Conservation (phyloP, 1,284 basidiomycete genomes). For the Cryptococcus amylolentus region DNA sequence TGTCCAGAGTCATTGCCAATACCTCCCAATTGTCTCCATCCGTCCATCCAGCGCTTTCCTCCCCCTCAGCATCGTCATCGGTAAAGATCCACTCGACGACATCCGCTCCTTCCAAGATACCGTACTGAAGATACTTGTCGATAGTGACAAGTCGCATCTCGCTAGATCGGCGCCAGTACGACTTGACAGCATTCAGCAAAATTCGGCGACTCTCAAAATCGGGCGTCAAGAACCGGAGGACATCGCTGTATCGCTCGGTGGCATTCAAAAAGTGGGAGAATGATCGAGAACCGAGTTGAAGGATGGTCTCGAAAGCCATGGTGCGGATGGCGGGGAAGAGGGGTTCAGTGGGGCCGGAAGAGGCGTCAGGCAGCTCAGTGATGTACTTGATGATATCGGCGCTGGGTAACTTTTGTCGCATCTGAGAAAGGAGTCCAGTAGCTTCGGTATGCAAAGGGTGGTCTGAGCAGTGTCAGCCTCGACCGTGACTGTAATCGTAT, state of each 20-base stretch:
- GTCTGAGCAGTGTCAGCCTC: constrained; percentile 48
- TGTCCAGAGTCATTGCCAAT: constrained; percentile 71
- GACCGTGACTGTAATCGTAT: neutral
- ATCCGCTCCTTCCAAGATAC: constrained; percentile 90
- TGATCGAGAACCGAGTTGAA: constrained; percentile 87
- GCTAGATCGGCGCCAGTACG: constrained; percentile 74
- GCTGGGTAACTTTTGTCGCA: constrained; percentile 65
- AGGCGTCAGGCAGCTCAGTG: constrained; percentile 56
- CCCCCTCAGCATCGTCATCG: constrained; percentile 46
- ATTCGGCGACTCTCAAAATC: constrained; percentile 55
- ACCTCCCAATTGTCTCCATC: constrained; percentile 75
- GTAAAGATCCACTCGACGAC: constrained; percentile 81
- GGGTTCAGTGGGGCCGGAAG: constrained; percentile 46
- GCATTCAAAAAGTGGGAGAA: constrained; percentile 98
- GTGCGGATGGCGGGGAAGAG: constrained; percentile 68
- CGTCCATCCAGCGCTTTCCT: constrained; percentile 49
- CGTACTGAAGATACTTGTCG: constrained; percentile 98
- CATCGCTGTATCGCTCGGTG: constrained; percentile 89
- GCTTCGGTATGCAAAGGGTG: constrained; percentile 77
- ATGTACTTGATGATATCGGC: constrained; percentile 76
- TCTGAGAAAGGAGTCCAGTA: constrained; percentile 70
- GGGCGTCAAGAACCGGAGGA: constrained; percentile 70
- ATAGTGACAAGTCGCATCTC: constrained; percentile 88
- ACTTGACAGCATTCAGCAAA: constrained; percentile 65
- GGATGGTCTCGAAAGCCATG: constrained; percentile 81